Percentiles rank a stretch among this genome's conserved stretches.
phyloP scores from a whole-genome alignment of 306 rosid species.

The Casuarina equisetifolia region DNA sequence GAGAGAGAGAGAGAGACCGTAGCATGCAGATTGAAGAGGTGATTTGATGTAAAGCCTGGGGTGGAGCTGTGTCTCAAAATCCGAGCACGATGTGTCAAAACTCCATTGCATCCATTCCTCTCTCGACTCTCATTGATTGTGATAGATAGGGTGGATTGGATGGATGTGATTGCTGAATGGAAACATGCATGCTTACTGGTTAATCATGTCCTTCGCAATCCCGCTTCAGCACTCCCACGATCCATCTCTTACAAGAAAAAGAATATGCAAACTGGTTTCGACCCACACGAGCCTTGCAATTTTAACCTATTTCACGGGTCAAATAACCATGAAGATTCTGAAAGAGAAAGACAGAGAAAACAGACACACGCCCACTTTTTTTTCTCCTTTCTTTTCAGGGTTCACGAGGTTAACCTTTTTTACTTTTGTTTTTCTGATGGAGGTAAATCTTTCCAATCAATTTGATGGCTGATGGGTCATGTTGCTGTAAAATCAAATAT shows the following conservation, averaged over 20 bases:
- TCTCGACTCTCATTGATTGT: slow-evolving; percentile 33
- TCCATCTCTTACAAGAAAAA: no score
- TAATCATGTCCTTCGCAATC: slow-evolving; percentile 31
- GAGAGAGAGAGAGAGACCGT: slow-evolving; percentile 18
- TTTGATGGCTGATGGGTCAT: slow-evolving; percentile 30
- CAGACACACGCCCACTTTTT: no score
- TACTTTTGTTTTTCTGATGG: not conserved
- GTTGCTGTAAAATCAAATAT: slow-evolving; percentile 38
- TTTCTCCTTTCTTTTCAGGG: no score
- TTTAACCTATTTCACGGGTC: no score
- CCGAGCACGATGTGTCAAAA: slow-evolving; percentile 90
- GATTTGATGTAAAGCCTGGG: slow-evolving; percentile 62
- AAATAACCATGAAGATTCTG: no score
- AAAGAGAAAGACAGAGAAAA: no score
- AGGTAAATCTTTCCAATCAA: slow-evolving; percentile 35
- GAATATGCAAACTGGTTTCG: no score
- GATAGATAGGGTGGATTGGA: slow-evolving; percentile 55
- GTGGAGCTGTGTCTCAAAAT: slow-evolving; percentile 57
- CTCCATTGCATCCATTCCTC: slow-evolving; percentile 62
- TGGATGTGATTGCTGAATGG: slow-evolving; percentile 53
- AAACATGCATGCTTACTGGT: slow-evolving; percentile 36
- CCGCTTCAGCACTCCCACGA: not conserved
- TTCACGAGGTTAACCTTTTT: no score
- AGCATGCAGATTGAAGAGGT: slow-evolving; percentile 62
- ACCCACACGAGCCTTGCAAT: no score